A percentile compares a stretch with the other conserved stretches of the same genome.
Conservation (phyloP, 371 early-diverging fungal species). For the Mucor piriformis region DNA sequence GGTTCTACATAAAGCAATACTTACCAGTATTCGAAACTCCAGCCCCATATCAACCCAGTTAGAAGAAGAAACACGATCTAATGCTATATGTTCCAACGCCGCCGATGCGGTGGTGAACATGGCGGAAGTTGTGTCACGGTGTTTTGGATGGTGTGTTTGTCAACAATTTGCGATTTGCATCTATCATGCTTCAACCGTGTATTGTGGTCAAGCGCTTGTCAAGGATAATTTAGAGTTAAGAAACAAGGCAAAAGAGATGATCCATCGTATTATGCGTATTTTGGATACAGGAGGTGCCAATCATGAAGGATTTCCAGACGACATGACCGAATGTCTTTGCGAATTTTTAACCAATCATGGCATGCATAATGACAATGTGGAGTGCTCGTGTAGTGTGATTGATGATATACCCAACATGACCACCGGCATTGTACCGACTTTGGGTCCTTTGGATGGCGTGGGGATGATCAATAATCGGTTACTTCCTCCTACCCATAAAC, state of each 20-base stretch:
- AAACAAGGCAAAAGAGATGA: constrained; percentile 24
- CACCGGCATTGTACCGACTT: background rate
- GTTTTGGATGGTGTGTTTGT: constrained; percentile 43
- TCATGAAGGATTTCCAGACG: constrained; percentile 41
- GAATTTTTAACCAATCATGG: constrained; percentile 32
- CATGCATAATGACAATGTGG: constrained; percentile 17
- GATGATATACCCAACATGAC: background rate
- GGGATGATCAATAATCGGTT: background rate
- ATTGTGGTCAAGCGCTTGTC: constrained; percentile 30
- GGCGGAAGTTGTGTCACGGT: constrained; percentile 27
- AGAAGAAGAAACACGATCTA: constrained; percentile 18
- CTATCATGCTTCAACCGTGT: constrained; percentile 42
- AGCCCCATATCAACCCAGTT: constrained; percentile 6
- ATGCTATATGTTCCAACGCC: constrained; percentile 24
- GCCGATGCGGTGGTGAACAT: constrained; percentile 28
- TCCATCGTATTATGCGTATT: constrained; percentile 31
- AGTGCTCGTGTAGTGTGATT: constrained; percentile 8
- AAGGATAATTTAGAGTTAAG: constrained; percentile 8
- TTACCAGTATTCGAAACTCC: constrained; percentile 4
- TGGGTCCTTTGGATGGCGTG: background rate
- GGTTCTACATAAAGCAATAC: constrained; percentile 33
- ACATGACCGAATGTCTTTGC: constrained; percentile 29
- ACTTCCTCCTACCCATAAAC: background rate
- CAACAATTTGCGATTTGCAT: constrained; percentile 33
- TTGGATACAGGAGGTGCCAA: constrained; percentile 17